Percentiles rank a stretch among this genome's conserved stretches.
phyloP scores from a whole-genome alignment of 108 stramenopile genomes.

The Cyclotella distinguenda region DNA sequence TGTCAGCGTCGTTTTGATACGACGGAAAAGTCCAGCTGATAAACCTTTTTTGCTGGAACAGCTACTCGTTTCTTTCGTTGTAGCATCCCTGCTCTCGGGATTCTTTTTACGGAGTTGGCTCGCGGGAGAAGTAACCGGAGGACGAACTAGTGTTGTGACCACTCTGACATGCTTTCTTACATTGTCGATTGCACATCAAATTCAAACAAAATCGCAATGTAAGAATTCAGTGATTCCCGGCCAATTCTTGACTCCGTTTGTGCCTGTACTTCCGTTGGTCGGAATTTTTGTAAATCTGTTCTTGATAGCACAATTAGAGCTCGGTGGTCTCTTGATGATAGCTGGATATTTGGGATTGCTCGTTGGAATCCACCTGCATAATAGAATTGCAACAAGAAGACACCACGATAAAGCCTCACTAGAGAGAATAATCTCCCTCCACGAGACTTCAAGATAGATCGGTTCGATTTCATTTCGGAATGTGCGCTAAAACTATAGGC shows the following conservation, averaged over 20 bases:
- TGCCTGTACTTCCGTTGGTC: conserved; percentile 62
- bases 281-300: conserved; percentile 84
- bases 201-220: conserved; percentile 19
- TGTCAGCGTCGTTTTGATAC: conserved; percentile 49
- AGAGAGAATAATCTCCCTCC: conserved; percentile 18
- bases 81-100: conserved; percentile 31
- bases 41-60: conserved; percentile 26
- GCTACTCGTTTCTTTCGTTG: conserved; percentile 21
- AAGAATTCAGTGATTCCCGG: conserved; percentile 1
- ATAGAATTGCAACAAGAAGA: conserved; percentile 4
- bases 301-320: conserved; percentile 70
- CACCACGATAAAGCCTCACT: not conserved
- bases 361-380: conserved; percentile 48
- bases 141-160: conserved; percentile 8
- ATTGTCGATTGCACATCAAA: conserved; percentile 14
- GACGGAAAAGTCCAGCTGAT: conserved; percentile 36
- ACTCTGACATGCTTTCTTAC: conserved; percentile 13
- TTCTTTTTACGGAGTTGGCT: conserved; percentile 26
- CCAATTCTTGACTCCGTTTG: conserved; percentile 65
- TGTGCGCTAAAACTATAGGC: no score
- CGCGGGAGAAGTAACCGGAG: conserved; percentile 10
- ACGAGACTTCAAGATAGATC: conserved; percentile 5
- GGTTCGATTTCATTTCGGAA: no score
- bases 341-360: conserved; percentile 54
- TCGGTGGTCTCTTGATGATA: conserved; percentile 50